Evolutionary conservation across 148 eudicot species (phyloP).

Genomic region (Selenicereus undatus): DNA sequence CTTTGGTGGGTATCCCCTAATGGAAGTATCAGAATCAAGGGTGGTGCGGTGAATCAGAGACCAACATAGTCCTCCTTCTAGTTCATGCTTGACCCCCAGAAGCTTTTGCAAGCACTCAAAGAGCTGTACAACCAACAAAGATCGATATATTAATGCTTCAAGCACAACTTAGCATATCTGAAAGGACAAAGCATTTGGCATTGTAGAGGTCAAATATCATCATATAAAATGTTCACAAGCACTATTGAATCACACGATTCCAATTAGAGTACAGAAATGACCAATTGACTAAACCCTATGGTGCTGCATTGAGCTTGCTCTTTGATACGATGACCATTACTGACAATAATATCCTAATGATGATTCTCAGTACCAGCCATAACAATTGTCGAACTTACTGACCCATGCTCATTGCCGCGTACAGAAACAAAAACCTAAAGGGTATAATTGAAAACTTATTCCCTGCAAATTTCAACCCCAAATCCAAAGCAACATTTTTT

Average conservation of each 20-base stretch:
- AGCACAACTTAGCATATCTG: not conserved
- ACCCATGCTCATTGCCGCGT: not conserved
- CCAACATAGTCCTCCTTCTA: slow-evolving; percentile 87
- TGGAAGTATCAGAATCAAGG: slow-evolving; percentile 48
- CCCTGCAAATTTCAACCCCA: not conserved
- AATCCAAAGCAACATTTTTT: not conserved
- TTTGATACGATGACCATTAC: not conserved
- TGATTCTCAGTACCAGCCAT: too few relatives aligned
- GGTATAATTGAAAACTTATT: not conserved
- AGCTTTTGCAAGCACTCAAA: slow-evolving; percentile 72
- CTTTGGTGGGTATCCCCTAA: slow-evolving; percentile 50
- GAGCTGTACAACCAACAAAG: slow-evolving; percentile 47
- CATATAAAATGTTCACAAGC: not conserved
- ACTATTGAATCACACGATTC: not conserved
- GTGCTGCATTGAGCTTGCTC: not conserved
- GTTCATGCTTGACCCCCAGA: slow-evolving; percentile 82
- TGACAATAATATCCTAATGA: not conserved
- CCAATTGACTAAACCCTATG: not conserved
- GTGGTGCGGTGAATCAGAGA: slow-evolving; percentile 76
- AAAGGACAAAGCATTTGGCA: slow-evolving; percentile 7
- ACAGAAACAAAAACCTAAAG: not conserved
- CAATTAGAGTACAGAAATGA: not conserved
- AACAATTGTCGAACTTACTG: not conserved
- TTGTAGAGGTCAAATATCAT: not conserved
- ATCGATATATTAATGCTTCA: slow-evolving; percentile 12